These are phyloP conservation scores for Fusarium sp. DNA, from an alignment of 2,329 filamentous ascomycete genomes.

Conservation along the genomic window DNA sequence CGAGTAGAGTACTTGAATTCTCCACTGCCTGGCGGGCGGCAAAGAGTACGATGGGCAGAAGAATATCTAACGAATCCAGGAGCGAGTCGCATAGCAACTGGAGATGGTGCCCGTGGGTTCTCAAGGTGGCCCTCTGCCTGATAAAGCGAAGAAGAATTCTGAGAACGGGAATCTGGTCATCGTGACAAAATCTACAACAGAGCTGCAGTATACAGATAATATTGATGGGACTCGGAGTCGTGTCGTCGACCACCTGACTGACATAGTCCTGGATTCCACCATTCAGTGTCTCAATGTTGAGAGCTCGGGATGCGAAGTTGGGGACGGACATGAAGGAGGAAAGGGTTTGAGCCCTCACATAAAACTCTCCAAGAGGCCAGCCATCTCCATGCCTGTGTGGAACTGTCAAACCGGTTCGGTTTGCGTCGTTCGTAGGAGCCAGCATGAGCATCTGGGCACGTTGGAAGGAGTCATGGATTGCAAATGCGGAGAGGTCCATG, in stretches of 20 bases:
- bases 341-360: not conserved
- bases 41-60: not conserved
- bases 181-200: not conserved
- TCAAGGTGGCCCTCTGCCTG: not conserved
- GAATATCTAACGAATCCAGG: not conserved
- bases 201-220: not conserved
- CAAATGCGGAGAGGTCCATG: not conserved
- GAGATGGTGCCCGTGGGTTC: not conserved
- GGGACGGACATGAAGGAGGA: not conserved
- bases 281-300: not conserved
- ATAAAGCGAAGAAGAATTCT: not conserved
- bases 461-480: not conserved
- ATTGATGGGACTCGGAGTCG: not conserved
- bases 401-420: not conserved
- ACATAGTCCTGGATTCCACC: not conserved
- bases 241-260: not conserved
- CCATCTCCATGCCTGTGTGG: not conserved
- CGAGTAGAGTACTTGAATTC: not conserved
- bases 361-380: not conserved
- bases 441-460: not conserved
- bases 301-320: not conserved
- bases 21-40: not conserved
- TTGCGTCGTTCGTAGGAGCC: not conserved
- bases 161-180: not conserved
- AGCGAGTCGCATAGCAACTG: not conserved